Evolutionary conservation across 164 flowering plant species (phyloP).

Genomic region (Macadamia tetraphylla): DNA sequence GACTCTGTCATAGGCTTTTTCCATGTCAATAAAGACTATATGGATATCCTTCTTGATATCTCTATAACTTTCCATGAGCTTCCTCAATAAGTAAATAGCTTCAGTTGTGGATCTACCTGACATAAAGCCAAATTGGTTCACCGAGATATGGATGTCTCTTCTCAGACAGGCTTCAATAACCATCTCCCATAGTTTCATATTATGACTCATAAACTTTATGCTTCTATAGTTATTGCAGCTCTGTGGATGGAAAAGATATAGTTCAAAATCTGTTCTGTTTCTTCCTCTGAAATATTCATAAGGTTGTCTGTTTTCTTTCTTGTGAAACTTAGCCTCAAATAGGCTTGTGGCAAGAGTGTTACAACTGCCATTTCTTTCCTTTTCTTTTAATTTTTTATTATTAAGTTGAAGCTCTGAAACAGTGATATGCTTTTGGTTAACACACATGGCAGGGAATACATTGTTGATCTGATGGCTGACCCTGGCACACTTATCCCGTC

Average conservation of each 20-base stretch:
- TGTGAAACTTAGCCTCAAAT: neutral
- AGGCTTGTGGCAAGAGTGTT: neutral
- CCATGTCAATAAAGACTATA: too few species aligned
- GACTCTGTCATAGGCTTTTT: too few species aligned
- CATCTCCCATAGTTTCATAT: too few species aligned
- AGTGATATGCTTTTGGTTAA: slow-evolving; percentile 8
- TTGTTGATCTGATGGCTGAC: slow-evolving; percentile 92
- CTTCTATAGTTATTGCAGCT: too few species aligned
- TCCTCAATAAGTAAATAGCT: too few species aligned
- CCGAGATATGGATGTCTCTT: too few species aligned
- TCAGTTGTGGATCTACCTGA: too few species aligned
- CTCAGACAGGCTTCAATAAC: too few species aligned
- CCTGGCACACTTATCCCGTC: slow-evolving; percentile 97
- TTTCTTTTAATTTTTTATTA: neutral
- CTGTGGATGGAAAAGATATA: neutral
- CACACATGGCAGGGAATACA: slow-evolving; percentile 75
- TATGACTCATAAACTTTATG: too few species aligned
- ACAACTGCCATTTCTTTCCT: neutral
- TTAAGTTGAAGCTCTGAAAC: neutral
- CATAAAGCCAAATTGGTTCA: too few species aligned
- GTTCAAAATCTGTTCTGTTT: neutral
- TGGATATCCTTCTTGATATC: too few species aligned
- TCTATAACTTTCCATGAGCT: too few species aligned
- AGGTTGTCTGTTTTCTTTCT: neutral
- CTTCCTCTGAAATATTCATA: neutral